Evolutionary conservation across 31 red algal species (phyloP).

Genomic region (Porphyra umbilicalis): DNA sequence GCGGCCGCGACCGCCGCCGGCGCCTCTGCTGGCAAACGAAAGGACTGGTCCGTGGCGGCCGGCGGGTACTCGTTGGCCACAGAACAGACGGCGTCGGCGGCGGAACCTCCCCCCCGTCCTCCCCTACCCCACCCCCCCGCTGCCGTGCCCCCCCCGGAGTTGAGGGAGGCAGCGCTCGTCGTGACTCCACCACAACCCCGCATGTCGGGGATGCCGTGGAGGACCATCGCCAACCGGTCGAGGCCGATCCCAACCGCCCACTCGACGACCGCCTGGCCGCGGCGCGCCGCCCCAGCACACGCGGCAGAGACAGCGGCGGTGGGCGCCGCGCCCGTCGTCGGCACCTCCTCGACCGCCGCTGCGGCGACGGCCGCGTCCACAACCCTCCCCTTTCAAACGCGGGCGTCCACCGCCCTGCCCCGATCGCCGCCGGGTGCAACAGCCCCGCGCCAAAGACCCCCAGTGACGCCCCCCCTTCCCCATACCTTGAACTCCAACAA

Average conservation of each 20-base stretch:
- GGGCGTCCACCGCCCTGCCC: conserved; percentile 12
- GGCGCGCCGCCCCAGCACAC: neutral
- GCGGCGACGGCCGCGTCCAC: neutral
- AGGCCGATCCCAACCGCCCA: conserved; percentile 97
- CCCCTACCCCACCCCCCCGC: neutral
- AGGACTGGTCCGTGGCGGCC: conserved; percentile 58
- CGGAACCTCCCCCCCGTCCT: neutral
- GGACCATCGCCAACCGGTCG: conserved; percentile 93
- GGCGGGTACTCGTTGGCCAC: conserved; percentile 73
- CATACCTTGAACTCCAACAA: conserved; percentile 81
- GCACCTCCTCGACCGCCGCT: neutral
- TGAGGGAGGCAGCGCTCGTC: conserved; percentile 68
- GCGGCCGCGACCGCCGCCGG: neutral
- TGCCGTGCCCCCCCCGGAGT: conserved; percentile 27
- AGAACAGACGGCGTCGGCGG: conserved; percentile 19
- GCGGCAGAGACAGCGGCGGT: neutral
- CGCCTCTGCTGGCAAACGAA: conserved; percentile 52
- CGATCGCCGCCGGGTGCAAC: conserved; percentile 48
- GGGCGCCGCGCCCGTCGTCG: neutral
- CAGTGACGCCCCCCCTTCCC: conserved; percentile 77
- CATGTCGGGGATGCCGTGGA: conserved; percentile 90
- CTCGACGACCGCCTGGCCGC: conserved; percentile 16
- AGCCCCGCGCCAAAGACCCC: conserved; percentile 84
- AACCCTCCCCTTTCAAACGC: neutral
- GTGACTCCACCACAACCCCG: conserved; percentile 79